Percentiles rank a stretch among this genome's conserved stretches.
Conservation (phyloP, 345 rosid genomes). For the Xanthoceras sorbifolium region DNA sequence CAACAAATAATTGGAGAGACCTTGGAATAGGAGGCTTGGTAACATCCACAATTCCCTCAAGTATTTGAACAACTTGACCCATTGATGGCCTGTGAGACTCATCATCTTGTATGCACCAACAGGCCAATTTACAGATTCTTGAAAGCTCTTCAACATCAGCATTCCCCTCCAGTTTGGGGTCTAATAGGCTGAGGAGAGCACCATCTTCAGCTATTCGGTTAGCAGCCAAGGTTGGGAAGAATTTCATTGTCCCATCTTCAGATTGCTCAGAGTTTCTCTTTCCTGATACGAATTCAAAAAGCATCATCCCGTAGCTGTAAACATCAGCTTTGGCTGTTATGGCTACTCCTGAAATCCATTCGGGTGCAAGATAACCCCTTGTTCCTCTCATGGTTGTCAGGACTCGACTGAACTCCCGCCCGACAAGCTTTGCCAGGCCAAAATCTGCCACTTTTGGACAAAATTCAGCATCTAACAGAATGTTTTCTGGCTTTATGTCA, state of each 20-base stretch:
- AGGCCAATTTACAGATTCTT: conserved; percentile 20
- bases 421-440: conserved; percentile 52
- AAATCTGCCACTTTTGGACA: conserved; percentile 35
- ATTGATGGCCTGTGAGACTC: conserved; percentile 19
- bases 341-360: conserved; percentile 52
- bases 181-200: conserved; percentile 34
- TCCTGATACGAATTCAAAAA: conserved; percentile 50
- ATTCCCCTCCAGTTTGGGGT: conserved; percentile 28
- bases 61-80: conserved; percentile 1
- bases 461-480: conserved; percentile 34
- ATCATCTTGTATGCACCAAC: conserved; percentile 15
- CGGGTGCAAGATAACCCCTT: conserved; percentile 31
- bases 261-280: conserved; percentile 40
- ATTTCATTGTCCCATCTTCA: conserved; percentile 27
- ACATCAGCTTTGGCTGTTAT: conserved; percentile 53
- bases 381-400: conserved; percentile 54
- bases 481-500: conserved; percentile 55
- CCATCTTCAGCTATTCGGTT: conserved; percentile 29
- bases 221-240: conserved; percentile 46
- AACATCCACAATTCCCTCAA: conserved; percentile 13
- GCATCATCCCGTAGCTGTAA: conserved; percentile 61
- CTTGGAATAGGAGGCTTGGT: conserved; percentile 5
- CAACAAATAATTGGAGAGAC: neutral
- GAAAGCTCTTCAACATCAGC: conserved; percentile 40
- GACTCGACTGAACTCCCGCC: conserved; percentile 52